Evolutionary conservation across 192 early-diverging fungal genomes (phyloP), one percentile per base, ranked within the genome.

Genomic region (Lobosporangium transversale): DNA sequence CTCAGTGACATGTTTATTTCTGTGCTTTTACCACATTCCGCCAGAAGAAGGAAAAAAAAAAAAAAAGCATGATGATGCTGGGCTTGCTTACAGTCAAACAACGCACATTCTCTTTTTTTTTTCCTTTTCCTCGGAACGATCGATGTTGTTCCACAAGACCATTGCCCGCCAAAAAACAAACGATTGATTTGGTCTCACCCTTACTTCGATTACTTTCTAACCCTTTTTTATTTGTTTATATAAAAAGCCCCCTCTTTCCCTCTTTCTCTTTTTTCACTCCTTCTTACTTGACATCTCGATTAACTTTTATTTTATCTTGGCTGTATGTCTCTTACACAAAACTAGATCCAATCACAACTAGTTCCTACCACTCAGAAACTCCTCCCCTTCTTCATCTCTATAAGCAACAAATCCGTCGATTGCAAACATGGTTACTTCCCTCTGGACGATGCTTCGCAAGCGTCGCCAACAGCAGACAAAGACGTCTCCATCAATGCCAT

Each of bases 401-500:
- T n/a, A n/a, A n/a, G n/a, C n/a, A n/a, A n/a, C n/a, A n/a, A n/a
- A n/a, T n/a, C n/a, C n/a, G n/a, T n/a, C n/a, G n/a, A n/a, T n/a
- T n/a, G n/a, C n/a, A n/a, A n/a, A n/a, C n/a, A n/a, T 66, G 21
- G 47, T 42, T 45, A 31, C 52, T 10, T 33, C 40, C 0, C 12
- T 66, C 18, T 75, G 62, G 48, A 45, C n/a, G 8, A 23, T 60
- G 32, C 14, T 75, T 57, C 63, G 63, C 31, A 32, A 60, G 15
- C 54, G 70, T 21, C 47, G 57, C 23, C 56, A 44, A 21, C 55
- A 52, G 8, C 53, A 24, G 2, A 36, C 26, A 44, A 60, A 48
- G 31, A 60, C 58, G 5, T 60, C 58, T 15, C 58, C 58, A 20
- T 26, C 24, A 37, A 49, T 60, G 14, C 48, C 58, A 33, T 26